These are phyloP conservation scores for Didymella pomorum DNA, from an alignment of 2,329 filamentous ascomycete genomes.

Conservation along the genomic window DNA sequence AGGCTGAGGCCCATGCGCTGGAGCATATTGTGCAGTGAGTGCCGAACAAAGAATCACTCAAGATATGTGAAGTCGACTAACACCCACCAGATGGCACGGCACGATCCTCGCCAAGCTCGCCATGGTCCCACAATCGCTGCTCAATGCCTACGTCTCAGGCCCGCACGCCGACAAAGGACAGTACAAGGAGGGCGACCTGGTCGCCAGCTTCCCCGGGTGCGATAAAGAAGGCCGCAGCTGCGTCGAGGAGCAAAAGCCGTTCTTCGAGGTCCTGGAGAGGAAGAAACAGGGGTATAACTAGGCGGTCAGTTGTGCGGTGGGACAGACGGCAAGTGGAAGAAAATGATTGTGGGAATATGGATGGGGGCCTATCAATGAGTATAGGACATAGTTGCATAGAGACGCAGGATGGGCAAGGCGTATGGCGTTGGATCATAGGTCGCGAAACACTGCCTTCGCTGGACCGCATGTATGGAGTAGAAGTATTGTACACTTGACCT, in stretches of 20 bases:
- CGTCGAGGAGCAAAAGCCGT: slow-evolving; percentile 72
- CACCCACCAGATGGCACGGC: slow-evolving; percentile 84
- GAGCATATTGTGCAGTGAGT: slow-evolving; percentile 64
- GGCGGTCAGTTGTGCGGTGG: too few relatives aligned
- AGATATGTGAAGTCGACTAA: slow-evolving; percentile 34
- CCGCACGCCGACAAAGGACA: slow-evolving; percentile 56
- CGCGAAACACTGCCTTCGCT: neutral
- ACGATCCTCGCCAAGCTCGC: slow-evolving; percentile 91
- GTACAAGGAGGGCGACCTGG: slow-evolving; percentile 85
- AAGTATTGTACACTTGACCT: neutral
- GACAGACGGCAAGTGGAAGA: too few relatives aligned
- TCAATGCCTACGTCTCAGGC: slow-evolving; percentile 77
- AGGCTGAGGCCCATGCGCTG: slow-evolving; percentile 89
- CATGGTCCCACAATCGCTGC: slow-evolving; percentile 81
- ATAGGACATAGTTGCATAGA: slow-evolving; percentile 1
- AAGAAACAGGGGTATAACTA: slow-evolving; percentile 18
- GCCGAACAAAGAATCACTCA: too few relatives aligned
- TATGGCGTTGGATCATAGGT: neutral
- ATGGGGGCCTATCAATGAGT: too few relatives aligned
- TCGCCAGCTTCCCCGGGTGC: slow-evolving; percentile 81
- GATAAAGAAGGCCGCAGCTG: slow-evolving; percentile 68
- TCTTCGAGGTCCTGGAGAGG: slow-evolving; percentile 48
- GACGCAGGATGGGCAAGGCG: slow-evolving; percentile 1
- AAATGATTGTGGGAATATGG: too few relatives aligned
- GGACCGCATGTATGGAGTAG: neutral